phyloP scores from a whole-genome alignment of 768 basidiomycete species.

The Hygrocybe punicea region DNA sequence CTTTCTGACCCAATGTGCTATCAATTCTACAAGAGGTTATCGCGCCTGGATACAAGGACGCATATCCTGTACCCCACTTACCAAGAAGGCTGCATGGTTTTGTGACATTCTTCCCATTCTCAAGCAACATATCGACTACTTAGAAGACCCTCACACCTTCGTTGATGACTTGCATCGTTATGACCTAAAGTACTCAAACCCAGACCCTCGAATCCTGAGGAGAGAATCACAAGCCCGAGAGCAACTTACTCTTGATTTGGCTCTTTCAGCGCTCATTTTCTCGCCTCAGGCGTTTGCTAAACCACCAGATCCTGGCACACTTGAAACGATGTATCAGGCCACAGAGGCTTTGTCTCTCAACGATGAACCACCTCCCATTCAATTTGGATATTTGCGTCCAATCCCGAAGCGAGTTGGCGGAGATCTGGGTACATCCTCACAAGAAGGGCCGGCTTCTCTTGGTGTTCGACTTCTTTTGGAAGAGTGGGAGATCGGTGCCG shows the following conservation, averaged over 20 bases:
- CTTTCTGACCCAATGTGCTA: slow-evolving; percentile 53
- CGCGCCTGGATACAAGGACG: slow-evolving; percentile 50
- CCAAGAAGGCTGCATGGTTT: slow-evolving; percentile 51
- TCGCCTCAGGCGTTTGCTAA: slow-evolving; percentile 43
- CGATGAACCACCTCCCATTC: slow-evolving; percentile 53
- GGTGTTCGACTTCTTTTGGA: slow-evolving; percentile 63
- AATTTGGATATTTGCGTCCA: slow-evolving; percentile 63
- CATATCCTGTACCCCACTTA: slow-evolving; percentile 39
- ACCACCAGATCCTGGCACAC: slow-evolving; percentile 27
- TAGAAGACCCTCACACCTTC: slow-evolving; percentile 33
- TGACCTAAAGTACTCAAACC: slow-evolving; percentile 37
- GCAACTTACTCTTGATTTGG: slow-evolving; percentile 61
- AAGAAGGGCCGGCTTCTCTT: slow-evolving; percentile 25
- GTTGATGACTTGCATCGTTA: slow-evolving; percentile 42
- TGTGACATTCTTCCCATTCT: slow-evolving; percentile 47
- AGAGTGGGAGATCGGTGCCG: slow-evolving; percentile 61
- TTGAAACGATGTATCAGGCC: slow-evolving; percentile 48
- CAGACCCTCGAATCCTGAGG: slow-evolving; percentile 40
- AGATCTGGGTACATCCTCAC: slow-evolving; percentile 16
- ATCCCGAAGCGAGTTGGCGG: slow-evolving; percentile 31
- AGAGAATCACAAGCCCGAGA: slow-evolving; percentile 56
- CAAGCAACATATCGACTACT: slow-evolving; percentile 37
- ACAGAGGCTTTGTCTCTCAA: slow-evolving; percentile 56
- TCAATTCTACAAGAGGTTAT: slow-evolving; percentile 53
- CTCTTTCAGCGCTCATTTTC: slow-evolving; percentile 56